phyloP scores from a whole-genome alignment of 2,329 filamentous ascomycete species.

The Diplocarpon rosae region DNA sequence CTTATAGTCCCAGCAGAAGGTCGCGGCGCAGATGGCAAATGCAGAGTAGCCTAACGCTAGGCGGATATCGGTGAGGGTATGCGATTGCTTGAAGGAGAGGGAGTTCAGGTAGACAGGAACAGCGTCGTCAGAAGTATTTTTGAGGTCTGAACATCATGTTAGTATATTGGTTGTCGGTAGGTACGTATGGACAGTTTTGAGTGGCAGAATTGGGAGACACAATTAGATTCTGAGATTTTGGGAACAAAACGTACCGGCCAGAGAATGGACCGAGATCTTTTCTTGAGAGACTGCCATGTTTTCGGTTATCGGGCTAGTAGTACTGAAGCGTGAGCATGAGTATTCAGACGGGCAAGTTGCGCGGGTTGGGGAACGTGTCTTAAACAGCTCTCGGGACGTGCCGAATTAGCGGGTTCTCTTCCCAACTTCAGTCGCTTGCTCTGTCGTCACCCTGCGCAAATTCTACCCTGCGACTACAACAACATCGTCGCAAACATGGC shows the following conservation, averaged over 20 bases:
- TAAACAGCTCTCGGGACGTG: slow-evolving; percentile 21
- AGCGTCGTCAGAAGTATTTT: slow-evolving; percentile 92
- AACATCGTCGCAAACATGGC: slow-evolving; percentile 50
- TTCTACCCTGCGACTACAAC: slow-evolving; percentile 1
- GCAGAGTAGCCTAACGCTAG: slow-evolving; percentile 74
- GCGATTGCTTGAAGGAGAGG: slow-evolving; percentile 72
- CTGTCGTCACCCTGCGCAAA: background rate
- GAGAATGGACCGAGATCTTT: slow-evolving; percentile 25
- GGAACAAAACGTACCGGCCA: slow-evolving; percentile 19
- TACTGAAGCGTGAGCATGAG: background rate
- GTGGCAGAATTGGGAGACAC: background rate
- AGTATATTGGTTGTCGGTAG: slow-evolving; percentile 3
- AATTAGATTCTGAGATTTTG: background rate
- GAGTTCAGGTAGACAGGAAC: slow-evolving; percentile 87
- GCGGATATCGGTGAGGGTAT: slow-evolving; percentile 71
- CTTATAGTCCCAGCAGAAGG: slow-evolving; percentile 87
- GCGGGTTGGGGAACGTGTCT: slow-evolving; percentile 25
- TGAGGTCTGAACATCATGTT: slow-evolving; percentile 59
- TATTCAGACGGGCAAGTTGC: background rate
- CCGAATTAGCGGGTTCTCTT: slow-evolving; percentile 17
- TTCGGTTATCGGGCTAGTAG: slow-evolving; percentile 9
- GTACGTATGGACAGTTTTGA: background rate
- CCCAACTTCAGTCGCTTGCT: slow-evolving; percentile 14
- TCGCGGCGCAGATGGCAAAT: slow-evolving; percentile 67
- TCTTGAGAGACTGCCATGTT: slow-evolving; percentile 24